phyloP scores from a whole-genome alignment of 768 basidiomycete genomes.

The Mycena maculata region DNA sequence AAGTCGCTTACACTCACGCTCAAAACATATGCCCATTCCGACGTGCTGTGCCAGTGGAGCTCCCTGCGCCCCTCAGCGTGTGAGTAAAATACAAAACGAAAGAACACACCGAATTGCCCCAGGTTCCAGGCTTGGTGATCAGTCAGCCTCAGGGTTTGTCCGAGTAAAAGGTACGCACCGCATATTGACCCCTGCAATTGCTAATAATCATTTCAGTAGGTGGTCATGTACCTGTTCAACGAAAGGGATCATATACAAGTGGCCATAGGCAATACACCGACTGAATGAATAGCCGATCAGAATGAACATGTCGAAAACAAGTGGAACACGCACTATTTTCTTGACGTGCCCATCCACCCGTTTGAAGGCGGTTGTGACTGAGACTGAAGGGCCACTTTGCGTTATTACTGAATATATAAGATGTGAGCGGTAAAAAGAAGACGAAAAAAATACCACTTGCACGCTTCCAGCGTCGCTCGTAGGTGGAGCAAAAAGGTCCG shows the following conservation, averaged over 20 bases:
- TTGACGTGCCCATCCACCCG: slow-evolving; percentile 71
- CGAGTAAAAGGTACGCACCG: slow-evolving; percentile 33
- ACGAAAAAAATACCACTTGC: slow-evolving; percentile 41
- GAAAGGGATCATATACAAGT: slow-evolving; percentile 49
- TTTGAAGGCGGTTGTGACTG: slow-evolving; percentile 66
- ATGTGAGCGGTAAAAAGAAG: background rate
- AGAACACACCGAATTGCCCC: slow-evolving; percentile 58
- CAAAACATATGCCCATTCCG: slow-evolving; percentile 68
- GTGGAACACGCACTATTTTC: slow-evolving; percentile 54
- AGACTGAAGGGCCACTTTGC: slow-evolving; percentile 69
- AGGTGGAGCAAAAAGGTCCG: slow-evolving; percentile 58
- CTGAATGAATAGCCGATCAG: slow-evolving; percentile 42
- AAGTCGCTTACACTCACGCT: slow-evolving; percentile 12
- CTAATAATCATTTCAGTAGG: slow-evolving; percentile 27
- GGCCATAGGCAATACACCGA: slow-evolving; percentile 61
- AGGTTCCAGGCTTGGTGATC: slow-evolving; percentile 46
- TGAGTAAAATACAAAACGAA: background rate
- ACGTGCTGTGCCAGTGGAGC: slow-evolving; percentile 65
- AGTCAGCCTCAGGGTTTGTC: background rate
- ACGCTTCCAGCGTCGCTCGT: slow-evolving; percentile 57
- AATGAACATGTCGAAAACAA: background rate
- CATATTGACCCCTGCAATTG: slow-evolving; percentile 65
- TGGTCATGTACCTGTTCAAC: background rate
- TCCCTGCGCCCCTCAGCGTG: slow-evolving; percentile 46
- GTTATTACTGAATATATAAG: slow-evolving; percentile 45